Base-by-base conservation (phyloP, 2,329 filamentous ascomycete species). In the Fusarium domesticum region DNA sequence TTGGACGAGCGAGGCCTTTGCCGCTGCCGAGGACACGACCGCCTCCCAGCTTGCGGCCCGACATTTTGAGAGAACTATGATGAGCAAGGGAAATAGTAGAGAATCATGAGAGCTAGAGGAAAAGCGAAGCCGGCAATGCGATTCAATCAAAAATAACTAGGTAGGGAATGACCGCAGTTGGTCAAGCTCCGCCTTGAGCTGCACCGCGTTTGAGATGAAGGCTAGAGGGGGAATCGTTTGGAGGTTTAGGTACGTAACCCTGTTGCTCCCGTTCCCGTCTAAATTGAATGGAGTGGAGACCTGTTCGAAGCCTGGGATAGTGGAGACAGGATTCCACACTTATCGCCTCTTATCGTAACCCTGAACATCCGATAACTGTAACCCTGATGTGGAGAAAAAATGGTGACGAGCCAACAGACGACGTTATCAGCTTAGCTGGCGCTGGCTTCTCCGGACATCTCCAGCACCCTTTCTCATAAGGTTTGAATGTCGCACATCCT, bases 11-110 rank as follows among this genome's bases (percentile, higher is more conserved):
- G 60, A 96, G 81, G 61, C 85, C 83, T 69, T 85, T 89, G 61
- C 89, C 89, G 71, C 80, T 95, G 62, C 92, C 92, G 60, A 96
- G 75, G 63, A 96, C 84, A 72, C 92, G 84, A 67, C 92, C 92
- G 70, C 92, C 91, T 70, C 92, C 92, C 67, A 96, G 80, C 75
- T 87, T 91, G 74, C 88, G 83, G 68, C 80, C 79, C 60, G 89
- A 86, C 89, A 95, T 95, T 67, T 60, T 50, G 51, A 40, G 43
- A 39, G 30, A 30, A 39, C 32, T 32, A 33, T 14, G 16, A 32
- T 32, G 18, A 6, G 6, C 18, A 30, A 20, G 14, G 18, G 20
- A 20, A 39, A 32, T 28, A 20, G 14, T 15, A 12, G 23, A 37
- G 39, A 12, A 25, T 12, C 11, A 30, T 31, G 25, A 42, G 33